Base-by-base conservation (phyloP, 1,284 basidiomycete genomes). In the Ganoderma leucocontextum region DNA sequence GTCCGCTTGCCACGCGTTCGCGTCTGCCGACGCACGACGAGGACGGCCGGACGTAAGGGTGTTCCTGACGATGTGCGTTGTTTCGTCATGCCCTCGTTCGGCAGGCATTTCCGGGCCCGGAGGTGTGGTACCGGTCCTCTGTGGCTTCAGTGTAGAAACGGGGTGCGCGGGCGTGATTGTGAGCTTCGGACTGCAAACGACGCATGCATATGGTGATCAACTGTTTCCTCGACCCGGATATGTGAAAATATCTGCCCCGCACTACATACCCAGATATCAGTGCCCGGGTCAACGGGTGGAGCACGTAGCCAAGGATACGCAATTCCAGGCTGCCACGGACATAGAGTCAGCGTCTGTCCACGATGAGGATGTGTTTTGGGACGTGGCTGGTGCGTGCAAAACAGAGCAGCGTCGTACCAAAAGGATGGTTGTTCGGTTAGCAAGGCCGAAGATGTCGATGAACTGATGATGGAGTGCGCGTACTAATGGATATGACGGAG, bases 21-120 rank as follows among this genome's bases (percentile, higher is more conserved):
- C 35, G n/a, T 9, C 8, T 60, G 63, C 63, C 63, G 63, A 60
- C n/a, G 29, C 35, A 42, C 58, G 44, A 52, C 33, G 33, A 22
- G 33, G 19, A 12, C 41, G 36, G 63, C 63, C 55, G 57, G 55
- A 64, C 42, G 57, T 25, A 59, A 42, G 55, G 33, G 35, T 22
- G 55, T 13, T 17, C 55, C 29, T n/a, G 35, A 58, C 36, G n/a
- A 35, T 36, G 35, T 38, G 55, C 55, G 55, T 35, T 35, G 35
- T 58, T 33, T 33, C 35, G 35, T 38, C 29, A 38, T 38, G 55
- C 36, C 55, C n/a, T 38, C 8, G 35, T 35, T 58, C 55, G 36
- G 35, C 55, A 58, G 19, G 35, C 7, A 38, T 35, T 38, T 58
- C n/a, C 25, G 33, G 53, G 19, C 33, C 35, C 55, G 19, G 19